Conservation (phyloP, 768 basidiomycete genomes). For the Amanita exitialis region DNA sequence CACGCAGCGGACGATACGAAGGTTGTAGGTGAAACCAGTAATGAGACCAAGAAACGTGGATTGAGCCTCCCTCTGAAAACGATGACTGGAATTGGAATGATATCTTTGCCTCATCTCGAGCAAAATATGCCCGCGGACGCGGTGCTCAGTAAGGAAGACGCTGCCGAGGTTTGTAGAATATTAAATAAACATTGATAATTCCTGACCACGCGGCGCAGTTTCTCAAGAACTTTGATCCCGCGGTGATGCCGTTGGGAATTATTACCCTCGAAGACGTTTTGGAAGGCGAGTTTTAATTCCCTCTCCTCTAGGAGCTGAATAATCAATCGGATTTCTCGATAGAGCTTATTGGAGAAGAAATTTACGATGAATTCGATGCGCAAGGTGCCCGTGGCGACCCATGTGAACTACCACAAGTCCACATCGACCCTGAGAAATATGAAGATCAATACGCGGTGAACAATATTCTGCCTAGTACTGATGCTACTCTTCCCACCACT, state of each 20-base stretch:
- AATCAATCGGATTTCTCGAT: background rate
- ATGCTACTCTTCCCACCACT: background rate
- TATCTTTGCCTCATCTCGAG: slow-evolving; percentile 44
- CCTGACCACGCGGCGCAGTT: slow-evolving; percentile 34
- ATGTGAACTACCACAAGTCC: slow-evolving; percentile 21
- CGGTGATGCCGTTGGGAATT: slow-evolving; percentile 79
- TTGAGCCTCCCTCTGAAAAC: slow-evolving; percentile 27
- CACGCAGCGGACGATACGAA: background rate
- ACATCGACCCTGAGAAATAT: slow-evolving; percentile 8
- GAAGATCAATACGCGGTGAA: background rate
- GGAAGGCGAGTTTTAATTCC: slow-evolving; percentile 39
- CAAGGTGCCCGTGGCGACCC: slow-evolving; percentile 57
- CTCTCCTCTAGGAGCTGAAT: background rate
- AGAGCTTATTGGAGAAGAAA: slow-evolving; percentile 88
- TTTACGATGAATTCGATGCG: slow-evolving; percentile 84
- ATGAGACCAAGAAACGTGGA: slow-evolving; percentile 12
- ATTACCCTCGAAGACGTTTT: slow-evolving; percentile 91
- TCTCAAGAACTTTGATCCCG: slow-evolving; percentile 72
- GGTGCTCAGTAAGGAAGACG: slow-evolving; percentile 63
- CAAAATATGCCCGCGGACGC: slow-evolving; percentile 89
- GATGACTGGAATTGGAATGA: slow-evolving; percentile 24
- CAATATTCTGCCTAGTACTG: slow-evolving; percentile 1
- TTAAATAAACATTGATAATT: background rate
- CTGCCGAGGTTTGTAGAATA: slow-evolving; percentile 48
- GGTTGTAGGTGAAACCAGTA: slow-evolving; percentile 15